Evolutionary conservation across 1,284 basidiomycete species (phyloP).

Genomic region (Ustilago crameri): DNA sequence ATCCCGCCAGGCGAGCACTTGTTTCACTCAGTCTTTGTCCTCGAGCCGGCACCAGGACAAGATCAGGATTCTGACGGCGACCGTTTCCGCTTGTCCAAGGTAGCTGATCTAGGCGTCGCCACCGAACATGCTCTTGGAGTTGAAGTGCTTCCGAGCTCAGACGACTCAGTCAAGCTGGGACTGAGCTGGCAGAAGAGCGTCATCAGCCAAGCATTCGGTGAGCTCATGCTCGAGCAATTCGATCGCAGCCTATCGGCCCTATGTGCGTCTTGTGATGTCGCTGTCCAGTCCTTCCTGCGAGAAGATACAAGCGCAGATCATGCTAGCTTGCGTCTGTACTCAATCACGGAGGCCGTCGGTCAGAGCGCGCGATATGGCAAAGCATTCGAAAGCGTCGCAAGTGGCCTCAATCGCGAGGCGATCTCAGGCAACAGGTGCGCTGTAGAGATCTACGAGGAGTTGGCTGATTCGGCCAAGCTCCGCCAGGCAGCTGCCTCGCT

Average conservation of each 20-base stretch:
- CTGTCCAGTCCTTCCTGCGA: constrained; percentile 12
- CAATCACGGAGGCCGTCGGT: neutral
- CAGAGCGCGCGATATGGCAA: neutral
- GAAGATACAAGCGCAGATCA: neutral
- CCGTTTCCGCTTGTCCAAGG: constrained; percentile 24
- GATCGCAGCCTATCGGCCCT: constrained; percentile 41
- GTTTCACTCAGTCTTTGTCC: constrained; percentile 66
- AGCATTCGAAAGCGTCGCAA: constrained; percentile 14
- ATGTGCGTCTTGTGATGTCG: constrained; percentile 18
- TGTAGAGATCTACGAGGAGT: constrained; percentile 45
- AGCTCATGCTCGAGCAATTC: constrained; percentile 49
- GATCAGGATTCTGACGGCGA: neutral
- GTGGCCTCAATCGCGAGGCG: constrained; percentile 18
- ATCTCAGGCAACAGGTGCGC: constrained; percentile 19
- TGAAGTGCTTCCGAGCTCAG: constrained; percentile 47
- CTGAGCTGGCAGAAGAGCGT: constrained; percentile 45
- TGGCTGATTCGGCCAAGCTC: constrained; percentile 6
- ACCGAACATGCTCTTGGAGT: constrained; percentile 64
- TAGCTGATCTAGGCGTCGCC: constrained; percentile 52
- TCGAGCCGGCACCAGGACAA: constrained; percentile 48
- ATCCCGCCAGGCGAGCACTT: constrained; percentile 53
- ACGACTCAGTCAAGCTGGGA: constrained; percentile 44
- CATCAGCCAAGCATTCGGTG: constrained; percentile 42
- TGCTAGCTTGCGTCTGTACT: constrained; percentile 7
- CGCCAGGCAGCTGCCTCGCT: constrained; percentile 14